Conservation (phyloP, 805 yeast species). For the Candida michaelii region DNA sequence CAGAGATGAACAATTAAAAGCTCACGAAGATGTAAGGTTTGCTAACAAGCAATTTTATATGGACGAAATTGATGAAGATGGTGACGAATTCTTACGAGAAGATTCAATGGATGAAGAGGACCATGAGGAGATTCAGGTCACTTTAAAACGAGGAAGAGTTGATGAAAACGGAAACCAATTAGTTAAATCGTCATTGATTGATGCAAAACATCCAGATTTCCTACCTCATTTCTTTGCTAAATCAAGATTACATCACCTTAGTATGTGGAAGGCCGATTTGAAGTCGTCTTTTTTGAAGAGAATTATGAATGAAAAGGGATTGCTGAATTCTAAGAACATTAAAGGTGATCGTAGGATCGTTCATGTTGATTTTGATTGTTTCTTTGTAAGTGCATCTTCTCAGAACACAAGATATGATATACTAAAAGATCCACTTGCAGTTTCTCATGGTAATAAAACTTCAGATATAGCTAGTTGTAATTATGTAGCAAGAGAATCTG, state of each 20-base stretch:
- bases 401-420: slow-evolving; percentile 54
- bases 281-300: slow-evolving; percentile 56
- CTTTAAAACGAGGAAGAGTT: slow-evolving; percentile 9
- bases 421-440: slow-evolving; percentile 55
- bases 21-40: slow-evolving; percentile 4
- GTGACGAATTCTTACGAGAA: neutral
- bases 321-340: no score
- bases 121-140: neutral
- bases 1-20: neutral
- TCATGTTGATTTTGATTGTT: slow-evolving; percentile 92
- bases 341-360: slow-evolving; percentile 42
- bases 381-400: slow-evolving; percentile 85
- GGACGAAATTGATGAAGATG: slow-evolving; percentile 8
- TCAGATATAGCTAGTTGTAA: slow-evolving; percentile 93
- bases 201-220: slow-evolving; percentile 78
- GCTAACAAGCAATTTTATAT: slow-evolving; percentile 9
- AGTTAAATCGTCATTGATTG: slow-evolving; percentile 22
- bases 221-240: slow-evolving; percentile 68
- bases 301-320: slow-evolving; percentile 31
- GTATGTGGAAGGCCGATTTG: slow-evolving; percentile 81
- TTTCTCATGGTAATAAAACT: slow-evolving; percentile 54
- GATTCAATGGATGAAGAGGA: slow-evolving; percentile 8
- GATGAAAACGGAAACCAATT: slow-evolving; percentile 12
- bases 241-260: slow-evolving; percentile 85
- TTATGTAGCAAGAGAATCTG: slow-evolving; percentile 76